Evolutionary conservation across 1,284 basidiomycete genomes (phyloP).

Genomic region (Ustilago cynodontis): DNA sequence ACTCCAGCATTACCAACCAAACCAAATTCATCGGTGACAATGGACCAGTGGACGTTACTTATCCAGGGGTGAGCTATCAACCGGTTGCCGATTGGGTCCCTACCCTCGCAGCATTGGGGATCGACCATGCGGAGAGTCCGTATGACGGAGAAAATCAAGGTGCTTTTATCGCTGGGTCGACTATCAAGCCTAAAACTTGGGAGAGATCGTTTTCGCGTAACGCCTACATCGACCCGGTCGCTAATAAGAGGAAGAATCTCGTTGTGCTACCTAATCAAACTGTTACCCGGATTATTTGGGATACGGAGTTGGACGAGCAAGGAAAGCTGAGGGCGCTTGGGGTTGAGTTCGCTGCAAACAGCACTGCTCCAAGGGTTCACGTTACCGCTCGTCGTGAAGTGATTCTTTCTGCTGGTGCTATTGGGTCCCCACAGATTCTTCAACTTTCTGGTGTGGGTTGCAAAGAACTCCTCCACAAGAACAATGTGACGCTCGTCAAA

Average conservation of each 20-base stretch:
- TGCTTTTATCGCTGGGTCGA: constrained; percentile 54
- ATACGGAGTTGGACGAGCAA: constrained; percentile 23
- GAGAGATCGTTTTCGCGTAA: constrained; percentile 56
- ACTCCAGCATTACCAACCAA: constrained; percentile 40
- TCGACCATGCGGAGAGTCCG: constrained; percentile 30
- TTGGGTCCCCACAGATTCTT: constrained; percentile 73
- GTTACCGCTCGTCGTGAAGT: constrained; percentile 64
- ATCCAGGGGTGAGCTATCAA: constrained; percentile 52
- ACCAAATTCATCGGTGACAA: constrained; percentile 40
- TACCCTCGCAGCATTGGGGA: constrained; percentile 33
- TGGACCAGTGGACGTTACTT: constrained; percentile 56
- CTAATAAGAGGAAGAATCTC: constrained; percentile 53
- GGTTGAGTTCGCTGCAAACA: constrained; percentile 52
- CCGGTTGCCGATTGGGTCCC: constrained; percentile 56
- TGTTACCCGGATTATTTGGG: constrained; percentile 56
- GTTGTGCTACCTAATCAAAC: constrained; percentile 60
- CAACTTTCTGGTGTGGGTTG: constrained; percentile 74
- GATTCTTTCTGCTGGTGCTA: constrained; percentile 63
- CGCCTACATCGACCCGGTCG: constrained; percentile 59
- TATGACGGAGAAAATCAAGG: constrained; percentile 60
- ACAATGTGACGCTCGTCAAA: constrained; percentile 71
- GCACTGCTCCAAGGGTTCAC: constrained; percentile 29
- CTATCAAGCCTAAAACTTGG: constrained; percentile 58
- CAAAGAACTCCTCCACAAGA: constrained; percentile 69
- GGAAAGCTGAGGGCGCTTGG: constrained; percentile 51